Percentiles rank a stretch among this genome's conserved stretches.
phyloP scores from a whole-genome alignment of 495 filamentous ascomycete species.

The Xylaria cubensis region DNA sequence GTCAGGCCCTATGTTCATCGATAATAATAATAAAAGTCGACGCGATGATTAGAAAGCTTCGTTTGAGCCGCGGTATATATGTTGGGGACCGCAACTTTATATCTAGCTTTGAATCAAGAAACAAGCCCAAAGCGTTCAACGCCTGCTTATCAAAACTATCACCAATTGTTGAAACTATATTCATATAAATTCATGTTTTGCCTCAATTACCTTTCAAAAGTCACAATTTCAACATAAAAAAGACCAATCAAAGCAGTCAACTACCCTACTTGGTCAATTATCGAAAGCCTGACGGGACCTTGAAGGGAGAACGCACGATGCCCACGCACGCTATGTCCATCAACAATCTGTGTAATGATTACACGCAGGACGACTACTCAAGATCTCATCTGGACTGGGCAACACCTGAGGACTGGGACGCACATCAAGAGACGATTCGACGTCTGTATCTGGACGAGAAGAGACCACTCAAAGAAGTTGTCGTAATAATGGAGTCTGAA shows the following conservation, averaged over 20 bases:
- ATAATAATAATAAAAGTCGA: constrained; percentile 27
- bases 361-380: constrained; percentile 14
- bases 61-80: constrained; percentile 27
- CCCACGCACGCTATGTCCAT: constrained; percentile 30
- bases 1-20: constrained; percentile 10
- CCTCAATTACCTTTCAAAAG: too few relatives aligned
- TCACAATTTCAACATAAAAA: not conserved
- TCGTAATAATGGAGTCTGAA: constrained; percentile 98
- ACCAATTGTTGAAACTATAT: not conserved
- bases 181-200: too few relatives aligned
- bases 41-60: constrained; percentile 27
- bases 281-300: not conserved
- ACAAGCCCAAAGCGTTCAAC: not conserved
- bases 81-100: not conserved
- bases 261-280: not conserved
- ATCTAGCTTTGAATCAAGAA: not conserved
- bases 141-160: not conserved
- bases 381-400: constrained; percentile 26
- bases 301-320: constrained; percentile 15
- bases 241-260: not conserved
- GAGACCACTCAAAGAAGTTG: constrained; percentile 59
- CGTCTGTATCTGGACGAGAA: constrained; percentile 44
- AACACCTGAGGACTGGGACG: constrained; percentile 39
- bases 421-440: constrained; percentile 39
- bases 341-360: constrained; percentile 25